Evolutionary conservation across 2,329 filamentous ascomycete genomes (phyloP), one percentile per base, ranked within the genome.

Genomic region (Fusarium cicatricum): DNA sequence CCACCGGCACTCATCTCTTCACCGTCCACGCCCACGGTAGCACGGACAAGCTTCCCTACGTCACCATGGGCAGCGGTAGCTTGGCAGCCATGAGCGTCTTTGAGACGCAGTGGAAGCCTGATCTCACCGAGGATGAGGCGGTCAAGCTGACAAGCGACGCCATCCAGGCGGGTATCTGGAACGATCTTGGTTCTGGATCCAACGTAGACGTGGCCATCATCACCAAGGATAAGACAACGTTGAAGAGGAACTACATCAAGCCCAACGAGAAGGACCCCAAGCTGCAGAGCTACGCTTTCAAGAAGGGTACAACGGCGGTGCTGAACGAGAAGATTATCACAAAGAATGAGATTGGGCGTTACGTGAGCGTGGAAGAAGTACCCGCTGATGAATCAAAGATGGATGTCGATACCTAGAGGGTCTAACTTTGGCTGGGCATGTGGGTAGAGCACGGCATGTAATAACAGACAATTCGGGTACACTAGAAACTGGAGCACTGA

Each of bases 191-290:
- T 12, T 97, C 92, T 4, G 95, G 95, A 70, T 96, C 91, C 74
- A 99, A 99, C 74, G 95, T 99, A 53, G 96, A 99, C 72, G 90
- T 99, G 29, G 94, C 92, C 63, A 86, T 99, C 70, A 99, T 99
- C 74, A 96, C 94, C 58, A 85, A 89, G 70, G 93, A 97, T 69
- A 97, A 97, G 87, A 97, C 95, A 23, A 95, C 91, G 23, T 78
- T 99, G 73, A 84, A 96, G 84, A 85, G 95, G 72, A 97, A 97
- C 80, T 95, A 90, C 81, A 90, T 96, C 75, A 94, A 85, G 75
- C 95, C 95, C 55, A 99, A 99, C 78, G 87, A 92, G 82, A 87
- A 96, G 74, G 90, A 86, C 68, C 84, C 90, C 75, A 99, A 99
- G 85, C 85, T 95, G 77, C 87, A 92, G 80, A 95, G 92, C 80